A percentile compares a stretch with the other conserved stretches of the same genome.
Conservation (phyloP, 371 early-diverging fungal genomes). For the Phascolomyces articulosus region DNA sequence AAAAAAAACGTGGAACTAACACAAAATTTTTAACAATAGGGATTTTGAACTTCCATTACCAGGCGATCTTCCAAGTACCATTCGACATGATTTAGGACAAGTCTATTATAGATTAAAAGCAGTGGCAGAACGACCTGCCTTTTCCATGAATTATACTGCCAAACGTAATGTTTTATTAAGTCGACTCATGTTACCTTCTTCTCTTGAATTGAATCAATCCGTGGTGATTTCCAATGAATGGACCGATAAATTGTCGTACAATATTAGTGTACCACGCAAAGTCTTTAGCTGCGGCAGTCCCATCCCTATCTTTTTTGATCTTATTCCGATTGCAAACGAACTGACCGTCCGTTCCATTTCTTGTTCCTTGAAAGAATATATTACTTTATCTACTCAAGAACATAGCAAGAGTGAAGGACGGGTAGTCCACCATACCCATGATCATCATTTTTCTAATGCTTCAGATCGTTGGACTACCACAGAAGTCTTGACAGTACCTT, state of each 20-base stretch:
- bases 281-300: slow-evolving; percentile 32
- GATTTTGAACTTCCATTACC: slow-evolving; percentile 56
- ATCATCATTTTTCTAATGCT: slow-evolving; percentile 30
- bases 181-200: slow-evolving; percentile 36
- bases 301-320: slow-evolving; percentile 47
- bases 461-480: slow-evolving; percentile 31
- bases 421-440: slow-evolving; percentile 30
- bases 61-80: slow-evolving; percentile 51
- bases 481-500: slow-evolving; percentile 27
- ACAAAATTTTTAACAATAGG: slow-evolving; percentile 13
- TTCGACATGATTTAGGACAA: slow-evolving; percentile 42
- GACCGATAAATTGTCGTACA: slow-evolving; percentile 48
- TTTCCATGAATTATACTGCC: slow-evolving; percentile 40
- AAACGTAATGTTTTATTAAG: slow-evolving; percentile 29
- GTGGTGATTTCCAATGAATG: slow-evolving; percentile 45
- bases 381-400: slow-evolving; percentile 29
- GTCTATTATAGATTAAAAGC: slow-evolving; percentile 47
- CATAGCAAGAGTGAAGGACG: slow-evolving; percentile 38
- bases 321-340: slow-evolving; percentile 38
- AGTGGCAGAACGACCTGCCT: slow-evolving; percentile 48
- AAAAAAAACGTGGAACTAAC: background rate
- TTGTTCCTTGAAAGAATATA: slow-evolving; percentile 45
- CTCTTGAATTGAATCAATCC: slow-evolving; percentile 43
- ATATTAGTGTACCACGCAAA: slow-evolving; percentile 47
- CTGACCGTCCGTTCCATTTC: slow-evolving; percentile 34